Evolutionary conservation across 306 rosid species (phyloP).

Genomic region (Astragalus glycyphyllos): DNA sequence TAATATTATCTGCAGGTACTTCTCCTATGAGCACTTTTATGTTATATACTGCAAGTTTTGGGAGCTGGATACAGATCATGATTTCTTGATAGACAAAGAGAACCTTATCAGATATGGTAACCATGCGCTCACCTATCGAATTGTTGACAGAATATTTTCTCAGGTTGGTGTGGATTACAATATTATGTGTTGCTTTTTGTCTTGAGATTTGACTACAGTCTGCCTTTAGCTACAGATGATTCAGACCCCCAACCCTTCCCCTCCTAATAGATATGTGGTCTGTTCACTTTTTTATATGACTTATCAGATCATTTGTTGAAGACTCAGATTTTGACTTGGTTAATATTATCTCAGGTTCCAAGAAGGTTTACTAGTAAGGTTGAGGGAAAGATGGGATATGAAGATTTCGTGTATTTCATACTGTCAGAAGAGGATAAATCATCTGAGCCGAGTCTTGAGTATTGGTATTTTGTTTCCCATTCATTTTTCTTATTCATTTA

Average conservation of each 20-base stretch:
- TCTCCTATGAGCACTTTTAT: slow-evolving; percentile 97
- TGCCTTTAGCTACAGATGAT: slow-evolving; percentile 32
- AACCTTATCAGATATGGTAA: slow-evolving; percentile 98
- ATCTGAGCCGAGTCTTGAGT: slow-evolving; percentile 96
- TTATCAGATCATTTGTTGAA: slow-evolving; percentile 42
- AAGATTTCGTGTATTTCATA: slow-evolving; percentile 98
- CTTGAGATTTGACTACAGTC: slow-evolving; percentile 32
- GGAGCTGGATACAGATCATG: slow-evolving; percentile 99
- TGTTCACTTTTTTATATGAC: slow-evolving; percentile 6
- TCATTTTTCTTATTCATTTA: slow-evolving; percentile 29
- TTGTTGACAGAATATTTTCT: slow-evolving; percentile 98
- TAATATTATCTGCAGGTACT: slow-evolving; percentile 64
- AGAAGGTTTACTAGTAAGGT: slow-evolving; percentile 94
- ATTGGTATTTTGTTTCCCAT: slow-evolving; percentile 69
- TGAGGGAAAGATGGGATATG: slow-evolving; percentile 99
- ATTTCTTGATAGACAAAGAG: slow-evolving; percentile 96
- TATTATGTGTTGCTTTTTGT: slow-evolving; percentile 40
- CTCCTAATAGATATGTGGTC: neutral
- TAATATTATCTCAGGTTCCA: slow-evolving; percentile 66
- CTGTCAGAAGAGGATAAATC: slow-evolving; percentile 97
- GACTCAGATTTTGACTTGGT: slow-evolving; percentile 35
- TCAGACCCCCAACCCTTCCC: slow-evolving; percentile 20
- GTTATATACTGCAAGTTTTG: slow-evolving; percentile 99
- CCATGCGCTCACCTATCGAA: slow-evolving; percentile 97
- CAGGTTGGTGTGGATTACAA: slow-evolving; percentile 69